A percentile compares a stretch with the other conserved stretches of the same genome.
These are phyloP conservation scores for Podospora sp. DNA, from an alignment of 495 filamentous ascomycete species.

Conservation along the genomic window DNA sequence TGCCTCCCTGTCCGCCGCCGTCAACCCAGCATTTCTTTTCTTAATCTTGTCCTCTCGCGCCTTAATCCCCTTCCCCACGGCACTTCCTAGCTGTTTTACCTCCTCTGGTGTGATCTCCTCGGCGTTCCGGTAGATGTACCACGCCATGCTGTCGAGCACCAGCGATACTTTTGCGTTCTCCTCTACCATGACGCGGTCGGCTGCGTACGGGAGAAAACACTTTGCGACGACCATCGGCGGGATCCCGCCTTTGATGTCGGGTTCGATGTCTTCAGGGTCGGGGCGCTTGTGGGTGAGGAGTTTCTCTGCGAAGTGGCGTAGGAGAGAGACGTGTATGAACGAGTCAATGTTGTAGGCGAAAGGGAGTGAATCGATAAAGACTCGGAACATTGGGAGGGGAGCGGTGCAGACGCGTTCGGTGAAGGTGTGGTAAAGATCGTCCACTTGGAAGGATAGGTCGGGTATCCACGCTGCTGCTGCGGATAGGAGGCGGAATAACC, in stretches of 20 bases:
- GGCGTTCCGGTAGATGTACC: constrained; percentile 52
- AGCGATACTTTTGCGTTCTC: constrained; percentile 85
- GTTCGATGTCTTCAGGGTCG: constrained; percentile 43
- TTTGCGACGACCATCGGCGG: constrained; percentile 61
- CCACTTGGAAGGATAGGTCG: constrained; percentile 52
- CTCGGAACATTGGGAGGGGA: constrained; percentile 69
- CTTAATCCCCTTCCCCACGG: constrained; percentile 64
- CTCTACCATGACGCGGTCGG: constrained; percentile 59
- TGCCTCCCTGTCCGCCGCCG: constrained; percentile 39
- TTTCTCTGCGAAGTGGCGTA: constrained; percentile 63
- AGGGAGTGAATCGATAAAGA: constrained; percentile 61
- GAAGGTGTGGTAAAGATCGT: constrained; percentile 69
- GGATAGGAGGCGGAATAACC: constrained; percentile 55
- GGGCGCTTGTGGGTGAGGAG: constrained; percentile 61
- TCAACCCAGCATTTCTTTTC: constrained; percentile 28
- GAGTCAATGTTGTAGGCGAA: constrained; percentile 34
- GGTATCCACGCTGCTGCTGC: constrained; percentile 31
- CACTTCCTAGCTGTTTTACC: constrained; percentile 44
- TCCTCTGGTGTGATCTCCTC: constrained; percentile 49
- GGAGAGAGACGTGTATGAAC: constrained; percentile 60
- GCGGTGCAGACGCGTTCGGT: constrained; percentile 66
- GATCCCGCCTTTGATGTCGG: constrained; percentile 45
- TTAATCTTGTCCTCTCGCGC: constrained; percentile 58
- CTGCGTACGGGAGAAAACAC: constrained; percentile 73
- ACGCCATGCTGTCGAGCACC: constrained; percentile 70